Evolutionary conservation across 2,329 filamentous ascomycete genomes (phyloP).

Genomic region (Knufia petricola): DNA sequence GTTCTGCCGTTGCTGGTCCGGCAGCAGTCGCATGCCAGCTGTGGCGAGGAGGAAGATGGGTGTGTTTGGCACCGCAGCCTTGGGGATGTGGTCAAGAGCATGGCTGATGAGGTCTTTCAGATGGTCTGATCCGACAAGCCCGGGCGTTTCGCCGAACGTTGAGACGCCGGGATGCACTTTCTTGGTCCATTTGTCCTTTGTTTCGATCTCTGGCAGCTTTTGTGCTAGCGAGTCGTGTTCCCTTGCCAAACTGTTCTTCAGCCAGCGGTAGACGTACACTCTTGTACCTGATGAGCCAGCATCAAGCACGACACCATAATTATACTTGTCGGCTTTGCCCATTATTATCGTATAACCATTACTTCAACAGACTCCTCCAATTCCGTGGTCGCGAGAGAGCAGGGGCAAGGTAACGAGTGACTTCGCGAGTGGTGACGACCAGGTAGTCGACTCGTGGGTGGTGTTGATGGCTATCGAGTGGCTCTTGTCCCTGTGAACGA

Average conservation of each 20-base stretch:
- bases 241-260: conserved; percentile 60
- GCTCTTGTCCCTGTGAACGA: too few species aligned
- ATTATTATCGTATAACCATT: conserved; percentile 9
- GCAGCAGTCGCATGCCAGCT: conserved; percentile 83
- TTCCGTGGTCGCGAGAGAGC: background rate
- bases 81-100: conserved; percentile 67
- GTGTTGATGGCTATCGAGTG: background rate
- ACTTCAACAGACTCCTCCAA: background rate
- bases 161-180: conserved; percentile 93
- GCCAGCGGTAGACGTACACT: conserved; percentile 89
- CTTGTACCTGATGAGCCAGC: conserved; percentile 93
- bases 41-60: conserved; percentile 94
- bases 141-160: conserved; percentile 69
- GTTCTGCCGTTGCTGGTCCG: conserved; percentile 59
- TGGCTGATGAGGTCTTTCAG: conserved; percentile 70
- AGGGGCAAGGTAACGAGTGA: background rate
- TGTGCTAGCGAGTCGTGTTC: conserved; percentile 51
- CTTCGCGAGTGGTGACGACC: background rate
- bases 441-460: background rate
- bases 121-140: conserved; percentile 70
- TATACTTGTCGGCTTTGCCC: conserved; percentile 29
- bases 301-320: conserved; percentile 91
- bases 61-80: conserved; percentile 67
- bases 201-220: conserved; percentile 68
- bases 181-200: conserved; percentile 79